A percentile compares a stretch with the other conserved stretches of the same genome.
Conservation (phyloP, 1,284 basidiomycete genomes). For the Cystobasidium sp. region DNA sequence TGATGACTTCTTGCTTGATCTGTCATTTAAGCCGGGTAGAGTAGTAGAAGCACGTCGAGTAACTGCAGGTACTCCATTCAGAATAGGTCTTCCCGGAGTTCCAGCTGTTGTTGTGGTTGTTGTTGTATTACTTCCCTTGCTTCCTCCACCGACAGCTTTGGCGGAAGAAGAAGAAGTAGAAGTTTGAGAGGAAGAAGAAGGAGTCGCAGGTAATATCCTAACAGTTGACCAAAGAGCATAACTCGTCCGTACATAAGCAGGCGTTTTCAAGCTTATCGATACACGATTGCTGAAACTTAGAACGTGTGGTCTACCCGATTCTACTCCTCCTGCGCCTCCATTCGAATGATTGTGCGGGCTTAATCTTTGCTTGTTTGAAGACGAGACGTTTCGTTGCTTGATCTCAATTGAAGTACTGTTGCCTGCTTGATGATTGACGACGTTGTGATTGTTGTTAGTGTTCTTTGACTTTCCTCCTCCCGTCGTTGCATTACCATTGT, state of each 20-base stretch:
- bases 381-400: not conserved
- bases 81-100: slow-evolving; percentile 12
- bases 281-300: slow-evolving; percentile 80
- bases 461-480: not conserved
- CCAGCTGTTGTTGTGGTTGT: slow-evolving; percentile 3
- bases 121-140: not conserved
- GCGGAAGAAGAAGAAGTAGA: too few relatives aligned
- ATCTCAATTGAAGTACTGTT: too few relatives aligned
- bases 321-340: not conserved
- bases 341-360: not conserved
- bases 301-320: slow-evolving; percentile 32
- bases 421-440: not conserved
- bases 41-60: slow-evolving; percentile 27
- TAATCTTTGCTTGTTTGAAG: not conserved
- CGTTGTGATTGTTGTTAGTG: slow-evolving; percentile 7
- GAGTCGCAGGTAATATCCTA: slow-evolving; percentile 58
- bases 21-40: not conserved
- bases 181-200: not conserved
- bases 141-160: too few relatives aligned
- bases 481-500: not conserved
- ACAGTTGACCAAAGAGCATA: slow-evolving; percentile 86
- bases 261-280: slow-evolving; percentile 87
- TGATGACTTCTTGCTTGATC: slow-evolving; percentile 26
- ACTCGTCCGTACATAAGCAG: slow-evolving; percentile 82
- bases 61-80: slow-evolving; percentile 21